These are phyloP conservation scores for Luffa acutangula DNA, from an alignment of 306 rosid genomes.

Conservation along the genomic window DNA sequence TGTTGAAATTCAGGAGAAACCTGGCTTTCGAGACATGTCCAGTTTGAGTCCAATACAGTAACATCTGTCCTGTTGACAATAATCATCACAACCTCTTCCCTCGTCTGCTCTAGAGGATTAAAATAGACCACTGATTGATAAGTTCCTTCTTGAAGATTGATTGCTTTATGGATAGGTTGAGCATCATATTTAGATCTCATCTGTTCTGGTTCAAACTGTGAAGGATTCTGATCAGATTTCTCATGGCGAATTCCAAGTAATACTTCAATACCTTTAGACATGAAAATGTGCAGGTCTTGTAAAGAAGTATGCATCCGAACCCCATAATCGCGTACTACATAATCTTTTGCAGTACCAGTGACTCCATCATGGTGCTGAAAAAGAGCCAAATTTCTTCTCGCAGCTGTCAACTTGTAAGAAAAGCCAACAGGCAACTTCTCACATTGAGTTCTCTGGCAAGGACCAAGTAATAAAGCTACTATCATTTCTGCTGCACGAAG, in stretches of 20 bases:
- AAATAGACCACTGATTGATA: slow-evolving; percentile 53
- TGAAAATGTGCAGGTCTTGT: slow-evolving; percentile 82
- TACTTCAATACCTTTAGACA: slow-evolving; percentile 82
- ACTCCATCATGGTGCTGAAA: slow-evolving; percentile 99
- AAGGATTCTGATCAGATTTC: slow-evolving; percentile 57
- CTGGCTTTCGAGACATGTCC: slow-evolving; percentile 78
- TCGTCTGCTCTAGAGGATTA: slow-evolving; percentile 79
- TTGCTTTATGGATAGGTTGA: slow-evolving; percentile 70
- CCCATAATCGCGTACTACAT: slow-evolving; percentile 87
- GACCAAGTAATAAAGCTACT: slow-evolving; percentile 67
- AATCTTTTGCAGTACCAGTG: slow-evolving; percentile 96
- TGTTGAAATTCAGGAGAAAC: slow-evolving; percentile 76
- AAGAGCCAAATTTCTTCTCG: slow-evolving; percentile 94
- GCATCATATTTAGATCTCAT: slow-evolving; percentile 82
- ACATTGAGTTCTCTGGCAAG: slow-evolving; percentile 71
- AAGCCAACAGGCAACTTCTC: slow-evolving; percentile 72
- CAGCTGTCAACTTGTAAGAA: slow-evolving; percentile 88
- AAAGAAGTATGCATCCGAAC: slow-evolving; percentile 84
- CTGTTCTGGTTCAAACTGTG: slow-evolving; percentile 70
- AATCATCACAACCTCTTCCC: slow-evolving; percentile 82
- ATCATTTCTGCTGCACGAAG: slow-evolving; percentile 88
- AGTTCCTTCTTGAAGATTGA: slow-evolving; percentile 46
- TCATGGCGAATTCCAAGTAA: slow-evolving; percentile 79
- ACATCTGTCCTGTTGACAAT: slow-evolving; percentile 67
- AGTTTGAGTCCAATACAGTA: slow-evolving; percentile 63